A percentile compares a stretch with the other conserved stretches of the same genome.
Conservation (phyloP, 495 filamentous ascomycete species). For the Margaritispora aquatica region DNA sequence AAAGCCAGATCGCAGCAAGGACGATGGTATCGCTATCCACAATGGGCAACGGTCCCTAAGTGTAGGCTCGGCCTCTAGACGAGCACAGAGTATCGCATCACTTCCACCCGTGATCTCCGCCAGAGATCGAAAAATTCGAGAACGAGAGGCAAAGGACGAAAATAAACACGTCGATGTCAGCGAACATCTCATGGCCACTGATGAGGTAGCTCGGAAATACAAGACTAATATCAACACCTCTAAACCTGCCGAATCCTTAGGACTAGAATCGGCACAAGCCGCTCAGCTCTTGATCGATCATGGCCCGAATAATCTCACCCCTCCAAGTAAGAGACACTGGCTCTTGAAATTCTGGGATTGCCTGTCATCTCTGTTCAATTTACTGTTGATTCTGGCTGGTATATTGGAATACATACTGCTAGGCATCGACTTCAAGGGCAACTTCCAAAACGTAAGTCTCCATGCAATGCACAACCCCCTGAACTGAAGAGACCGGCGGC, state of each 20-base stretch:
- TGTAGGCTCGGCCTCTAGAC: not conserved
- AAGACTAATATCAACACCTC: slow-evolving; percentile 24
- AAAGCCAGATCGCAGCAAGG: not conserved
- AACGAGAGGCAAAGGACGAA: slow-evolving; percentile 11
- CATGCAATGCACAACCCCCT: too few relatives aligned
- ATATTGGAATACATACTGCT: slow-evolving; percentile 28
- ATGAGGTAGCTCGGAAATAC: slow-evolving; percentile 23
- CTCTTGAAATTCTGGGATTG: slow-evolving; percentile 26
- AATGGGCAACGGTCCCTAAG: slow-evolving; percentile 1
- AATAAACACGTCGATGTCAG: slow-evolving; percentile 24
- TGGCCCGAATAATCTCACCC: slow-evolving; percentile 26
- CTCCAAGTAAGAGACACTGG: slow-evolving; percentile 25
- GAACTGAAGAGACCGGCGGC: not conserved
- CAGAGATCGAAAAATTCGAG: slow-evolving; percentile 13
- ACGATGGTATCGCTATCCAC: not conserved
- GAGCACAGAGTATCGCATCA: slow-evolving; percentile 17
- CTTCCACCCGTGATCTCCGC: slow-evolving; percentile 25
- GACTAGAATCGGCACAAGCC: slow-evolving; percentile 22
- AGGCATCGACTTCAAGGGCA: slow-evolving; percentile 27
- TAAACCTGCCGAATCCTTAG: slow-evolving; percentile 23
- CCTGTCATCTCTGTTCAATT: slow-evolving; percentile 26
- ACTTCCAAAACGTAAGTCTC: slow-evolving; percentile 27
- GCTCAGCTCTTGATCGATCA: slow-evolving; percentile 19
- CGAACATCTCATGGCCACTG: slow-evolving; percentile 26
- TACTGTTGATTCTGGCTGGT: slow-evolving; percentile 27